These are phyloP conservation scores for Backusella mclennaniae DNA, from an alignment of 192 early-diverging fungal genomes.

Conservation along the genomic window DNA sequence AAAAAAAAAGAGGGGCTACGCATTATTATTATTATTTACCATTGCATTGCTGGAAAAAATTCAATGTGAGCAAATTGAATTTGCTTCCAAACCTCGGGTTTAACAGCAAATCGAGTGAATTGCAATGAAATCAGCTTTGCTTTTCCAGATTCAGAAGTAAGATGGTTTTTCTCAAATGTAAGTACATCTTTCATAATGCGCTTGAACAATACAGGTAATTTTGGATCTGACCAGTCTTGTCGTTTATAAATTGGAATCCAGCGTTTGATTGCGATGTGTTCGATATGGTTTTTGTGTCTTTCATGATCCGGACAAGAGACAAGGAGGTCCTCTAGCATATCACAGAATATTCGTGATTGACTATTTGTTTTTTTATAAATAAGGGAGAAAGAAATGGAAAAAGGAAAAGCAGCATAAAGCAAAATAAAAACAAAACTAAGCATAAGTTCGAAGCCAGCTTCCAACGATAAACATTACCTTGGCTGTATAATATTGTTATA, in stretches of 20 bases:
- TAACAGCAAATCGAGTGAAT: slow-evolving; percentile 11
- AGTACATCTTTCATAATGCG: not conserved
- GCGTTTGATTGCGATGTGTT: not conserved
- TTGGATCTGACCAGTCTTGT: slow-evolving; percentile 12
- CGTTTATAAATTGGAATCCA: slow-evolving; percentile 1
- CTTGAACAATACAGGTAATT: slow-evolving; percentile 9
- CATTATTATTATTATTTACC: slow-evolving; percentile 33
- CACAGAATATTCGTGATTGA: not conserved
- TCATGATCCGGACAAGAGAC: not conserved
- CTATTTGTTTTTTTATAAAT: not conserved
- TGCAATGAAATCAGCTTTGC: slow-evolving; percentile 1
- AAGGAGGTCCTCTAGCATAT: not conserved
- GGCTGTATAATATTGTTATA: not conserved
- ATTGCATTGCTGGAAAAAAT: slow-evolving; percentile 46
- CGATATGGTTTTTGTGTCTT: slow-evolving; percentile 5
- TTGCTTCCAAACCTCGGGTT: slow-evolving; percentile 51
- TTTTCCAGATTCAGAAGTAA: not conserved
- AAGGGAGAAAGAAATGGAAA: not conserved
- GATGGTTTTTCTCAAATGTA: not conserved
- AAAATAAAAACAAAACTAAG: not conserved
- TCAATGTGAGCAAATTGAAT: slow-evolving; percentile 57
- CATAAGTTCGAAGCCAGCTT: not conserved
- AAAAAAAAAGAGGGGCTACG: not conserved
- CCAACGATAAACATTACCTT: slow-evolving; percentile 6
- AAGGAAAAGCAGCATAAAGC: not conserved